Percentiles rank a stretch among this genome's conserved stretches.
Conservation (phyloP, 805 yeast species). For the Saturnispora quitensis region DNA sequence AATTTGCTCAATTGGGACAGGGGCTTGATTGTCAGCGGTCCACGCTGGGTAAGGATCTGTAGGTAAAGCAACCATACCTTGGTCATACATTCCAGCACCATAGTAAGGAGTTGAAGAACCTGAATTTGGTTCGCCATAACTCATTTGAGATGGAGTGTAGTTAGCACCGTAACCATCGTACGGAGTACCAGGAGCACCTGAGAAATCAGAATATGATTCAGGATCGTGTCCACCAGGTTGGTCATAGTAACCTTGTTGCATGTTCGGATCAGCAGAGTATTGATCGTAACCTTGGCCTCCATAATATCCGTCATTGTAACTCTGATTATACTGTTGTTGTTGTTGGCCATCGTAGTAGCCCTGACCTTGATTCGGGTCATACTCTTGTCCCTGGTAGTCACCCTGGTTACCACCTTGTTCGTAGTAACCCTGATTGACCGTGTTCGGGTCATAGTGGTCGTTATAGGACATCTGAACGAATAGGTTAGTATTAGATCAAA, state of each 20-base stretch:
- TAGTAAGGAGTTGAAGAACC: conserved; percentile 90
- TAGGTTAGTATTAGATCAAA: conserved; percentile 9
- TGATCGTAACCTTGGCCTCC: conserved; percentile 20
- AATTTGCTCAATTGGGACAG: conserved; percentile 73
- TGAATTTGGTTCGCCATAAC: conserved; percentile 78
- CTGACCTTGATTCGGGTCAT: conserved; percentile 32
- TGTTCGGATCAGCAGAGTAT: conserved; percentile 28
- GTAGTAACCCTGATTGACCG: conserved; percentile 17
- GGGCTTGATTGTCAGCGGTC: conserved; percentile 94
- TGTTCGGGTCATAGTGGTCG: conserved; percentile 43
- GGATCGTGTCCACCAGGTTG: conserved; percentile 43
- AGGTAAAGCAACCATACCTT: conserved; percentile 55
- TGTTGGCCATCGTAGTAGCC: conserved; percentile 34
- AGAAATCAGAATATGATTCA: conserved; percentile 52
- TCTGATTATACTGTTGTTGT: conserved; percentile 11
- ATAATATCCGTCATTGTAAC: conserved; percentile 10
- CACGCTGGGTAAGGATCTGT: conserved; percentile 98
- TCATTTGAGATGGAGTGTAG: conserved; percentile 73
- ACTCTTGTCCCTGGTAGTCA: conserved; percentile 41
- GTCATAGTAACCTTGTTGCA: conserved; percentile 43
- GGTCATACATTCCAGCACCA: conserved; percentile 31
- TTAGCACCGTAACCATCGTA: conserved; percentile 50
- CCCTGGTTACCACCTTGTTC: conserved; percentile 30
- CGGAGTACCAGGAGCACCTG: conserved; percentile 57
- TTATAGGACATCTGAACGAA: conserved; percentile 46